Conservation (phyloP, 805 yeast species). For the Candida xyloterini region DNA sequence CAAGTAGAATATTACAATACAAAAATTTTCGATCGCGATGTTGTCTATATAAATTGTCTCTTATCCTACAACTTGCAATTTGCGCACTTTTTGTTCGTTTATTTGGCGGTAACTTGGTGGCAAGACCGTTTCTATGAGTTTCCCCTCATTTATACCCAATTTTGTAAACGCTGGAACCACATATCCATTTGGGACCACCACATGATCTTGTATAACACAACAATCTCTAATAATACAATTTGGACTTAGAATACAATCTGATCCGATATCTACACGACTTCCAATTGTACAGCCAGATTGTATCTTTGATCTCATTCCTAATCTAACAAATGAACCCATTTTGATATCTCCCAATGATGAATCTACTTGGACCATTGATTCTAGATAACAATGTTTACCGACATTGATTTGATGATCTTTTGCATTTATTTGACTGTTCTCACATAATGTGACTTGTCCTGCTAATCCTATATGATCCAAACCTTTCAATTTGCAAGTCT, state of each 20-base stretch:
- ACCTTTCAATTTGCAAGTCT: constrained; percentile 41
- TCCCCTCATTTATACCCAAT: constrained; percentile 27
- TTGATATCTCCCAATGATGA: constrained; percentile 36
- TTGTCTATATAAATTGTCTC: background rate
- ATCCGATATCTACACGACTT: constrained; percentile 47
- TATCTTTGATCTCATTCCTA: constrained; percentile 37
- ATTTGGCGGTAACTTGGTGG: constrained; percentile 29
- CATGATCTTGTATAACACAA: constrained; percentile 42
- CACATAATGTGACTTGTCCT: constrained; percentile 45
- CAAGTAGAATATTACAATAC: constrained; percentile 3
- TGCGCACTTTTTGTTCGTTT: constrained; percentile 21
- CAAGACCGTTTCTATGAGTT: constrained; percentile 16
- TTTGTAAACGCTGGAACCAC: constrained; percentile 53
- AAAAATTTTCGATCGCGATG: constrained; percentile 9
- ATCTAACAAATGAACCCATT: constrained; percentile 46
- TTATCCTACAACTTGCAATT: constrained; percentile 4
- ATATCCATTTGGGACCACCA: constrained; percentile 39
- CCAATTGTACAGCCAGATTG: constrained; percentile 41
- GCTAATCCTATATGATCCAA: constrained; percentile 42
- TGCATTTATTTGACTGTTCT: constrained; percentile 25
- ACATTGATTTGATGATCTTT: constrained; percentile 29
- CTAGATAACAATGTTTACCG: constrained; percentile 47
- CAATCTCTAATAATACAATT: constrained; percentile 48
- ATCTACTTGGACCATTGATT: constrained; percentile 26
- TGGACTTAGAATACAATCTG: constrained; percentile 36